These are phyloP conservation scores for Phytopythium delawarense DNA, from an alignment of 352 stramenopile genomes.

Conservation along the genomic window DNA sequence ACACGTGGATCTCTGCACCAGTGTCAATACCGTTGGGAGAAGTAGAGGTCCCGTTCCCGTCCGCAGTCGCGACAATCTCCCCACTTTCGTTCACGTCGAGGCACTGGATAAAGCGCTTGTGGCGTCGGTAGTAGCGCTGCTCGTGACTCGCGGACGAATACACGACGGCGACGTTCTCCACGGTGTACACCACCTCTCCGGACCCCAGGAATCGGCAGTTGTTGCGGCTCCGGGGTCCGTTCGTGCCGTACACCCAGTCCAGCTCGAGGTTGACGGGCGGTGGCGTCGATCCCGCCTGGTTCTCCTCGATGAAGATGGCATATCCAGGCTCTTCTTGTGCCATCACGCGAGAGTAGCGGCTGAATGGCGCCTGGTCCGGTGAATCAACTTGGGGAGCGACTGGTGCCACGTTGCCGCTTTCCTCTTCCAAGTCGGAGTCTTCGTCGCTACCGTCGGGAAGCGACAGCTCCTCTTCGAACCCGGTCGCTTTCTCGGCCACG, in stretches of 20 bases:
- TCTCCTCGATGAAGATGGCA: background rate
- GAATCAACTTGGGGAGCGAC: background rate
- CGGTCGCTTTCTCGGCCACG: slow-evolving; percentile 63
- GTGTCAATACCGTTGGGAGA: slow-evolving; percentile 1
- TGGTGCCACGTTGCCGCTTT: background rate
- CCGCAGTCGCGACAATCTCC: slow-evolving; percentile 66
- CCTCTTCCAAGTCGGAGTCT: slow-evolving; percentile 57
- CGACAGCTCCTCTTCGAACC: slow-evolving; percentile 56
- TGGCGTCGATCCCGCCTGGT: slow-evolving; percentile 19
- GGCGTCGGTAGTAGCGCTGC: slow-evolving; percentile 71
- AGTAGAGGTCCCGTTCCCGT: slow-evolving; percentile 19
- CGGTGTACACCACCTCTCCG: slow-evolving; percentile 65
- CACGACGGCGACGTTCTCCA: slow-evolving; percentile 72
- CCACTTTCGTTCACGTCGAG: slow-evolving; percentile 50
- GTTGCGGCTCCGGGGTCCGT: slow-evolving; percentile 39
- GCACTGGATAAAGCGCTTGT: slow-evolving; percentile 54
- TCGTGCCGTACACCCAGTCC: slow-evolving; percentile 77
- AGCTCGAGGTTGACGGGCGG: slow-evolving; percentile 61
- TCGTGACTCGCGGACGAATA: slow-evolving; percentile 53
- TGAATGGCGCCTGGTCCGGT: too few relatives aligned
- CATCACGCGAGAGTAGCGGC: background rate
- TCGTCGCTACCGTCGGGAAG: slow-evolving; percentile 64
- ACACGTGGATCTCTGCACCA: slow-evolving; percentile 63
- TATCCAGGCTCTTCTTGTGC: background rate
- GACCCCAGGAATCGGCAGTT: slow-evolving; percentile 41